Evolutionary conservation across 2,329 filamentous ascomycete genomes (phyloP), one percentile per base, ranked within the genome.

Genomic region (Hymenoscyphus albidus): DNA sequence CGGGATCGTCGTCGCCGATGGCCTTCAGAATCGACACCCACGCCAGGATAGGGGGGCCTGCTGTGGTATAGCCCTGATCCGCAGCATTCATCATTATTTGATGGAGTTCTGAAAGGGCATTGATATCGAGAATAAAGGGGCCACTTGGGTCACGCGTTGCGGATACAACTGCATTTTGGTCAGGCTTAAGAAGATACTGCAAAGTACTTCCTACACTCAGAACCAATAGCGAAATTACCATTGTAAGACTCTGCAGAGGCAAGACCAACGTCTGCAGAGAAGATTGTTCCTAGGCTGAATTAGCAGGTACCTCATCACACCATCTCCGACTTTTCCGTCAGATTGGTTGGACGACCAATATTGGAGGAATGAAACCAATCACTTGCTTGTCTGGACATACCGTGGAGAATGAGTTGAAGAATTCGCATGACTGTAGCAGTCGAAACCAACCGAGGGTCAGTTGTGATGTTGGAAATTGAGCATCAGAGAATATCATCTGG

Each of bases 1-100:
- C 79, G 74, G 27, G 69, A 31, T 66, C 66, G 16, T 68, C 64
- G n/a, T 70, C 44, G 14, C 64, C 64, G 78, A 95, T 86, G 32
- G 84, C 82, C 71, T 90, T 85, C 10, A 93, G 80, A 32, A 97
- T 84, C 58, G 94, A 80, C 3, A 88, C 87, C 93, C 93, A 98
- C 2, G 90, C 86, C 69, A 96, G 90, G 22, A 92, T 83, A 18
- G 91, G 86, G 1, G 92, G 91, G 63, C 85, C 87, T 22, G 90
- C 90, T 42, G 85, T 85, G 44, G 81, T 79, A n/a, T 85, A 80
- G 16, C 83, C 83, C 22, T 78, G 74, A 35, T 81, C 81, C 13
- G 86, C 83, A 7, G 87, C 85, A 63, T 81, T 79, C 31, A 88
- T 77, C 40, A 97, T 81, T n/a, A 89, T 84, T 61, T 84, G 83